These are phyloP conservation scores for Fusarium devonianum DNA, from an alignment of 2,329 filamentous ascomycete genomes.

Conservation along the genomic window DNA sequence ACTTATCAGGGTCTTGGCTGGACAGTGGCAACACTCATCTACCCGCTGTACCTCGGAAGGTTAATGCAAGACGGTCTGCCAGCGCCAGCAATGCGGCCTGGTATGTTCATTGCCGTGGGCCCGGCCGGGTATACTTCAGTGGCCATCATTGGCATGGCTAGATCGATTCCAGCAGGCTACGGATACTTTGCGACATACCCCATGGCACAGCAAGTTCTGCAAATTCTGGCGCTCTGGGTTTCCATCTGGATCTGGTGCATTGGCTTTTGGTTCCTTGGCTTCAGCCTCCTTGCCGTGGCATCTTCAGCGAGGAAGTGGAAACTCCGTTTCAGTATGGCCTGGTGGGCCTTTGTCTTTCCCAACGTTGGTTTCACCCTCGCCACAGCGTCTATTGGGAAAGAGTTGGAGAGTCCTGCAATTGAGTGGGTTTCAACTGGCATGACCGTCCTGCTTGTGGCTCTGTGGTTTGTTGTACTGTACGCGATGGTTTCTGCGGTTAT, in stretches of 20 bases:
- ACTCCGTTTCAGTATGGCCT: constrained; percentile 38
- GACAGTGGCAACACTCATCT: constrained; percentile 37
- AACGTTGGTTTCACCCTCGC: constrained; percentile 40
- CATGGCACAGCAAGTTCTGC: constrained; percentile 34
- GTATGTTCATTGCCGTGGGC: constrained; percentile 40
- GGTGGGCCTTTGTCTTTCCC: constrained; percentile 42
- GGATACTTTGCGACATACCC: constrained; percentile 40
- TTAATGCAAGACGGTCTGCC: constrained; percentile 41
- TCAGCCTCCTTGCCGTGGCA: constrained; percentile 35
- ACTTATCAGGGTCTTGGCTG: constrained; percentile 41
- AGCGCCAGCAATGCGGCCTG: constrained; percentile 38
- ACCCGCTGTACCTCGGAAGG: constrained; percentile 37
- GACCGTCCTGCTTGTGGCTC: constrained; percentile 29
- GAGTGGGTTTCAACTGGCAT: constrained; percentile 37
- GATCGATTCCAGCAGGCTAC: constrained; percentile 32
- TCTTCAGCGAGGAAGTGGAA: constrained; percentile 20
- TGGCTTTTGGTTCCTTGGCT: constrained; percentile 40
- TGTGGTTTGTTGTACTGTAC: constrained; percentile 39
- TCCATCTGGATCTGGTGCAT: constrained; percentile 42
- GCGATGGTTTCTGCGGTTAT: constrained; percentile 31
- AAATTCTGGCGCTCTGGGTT: constrained; percentile 37
- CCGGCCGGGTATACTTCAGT: constrained; percentile 38
- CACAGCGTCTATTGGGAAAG: constrained; percentile 36
- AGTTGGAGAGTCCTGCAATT: constrained; percentile 35
- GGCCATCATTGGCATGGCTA: constrained; percentile 40